Conservation (phyloP, 352 stramenopile genomes). For the Hyaloperonospora brassicae region DNA sequence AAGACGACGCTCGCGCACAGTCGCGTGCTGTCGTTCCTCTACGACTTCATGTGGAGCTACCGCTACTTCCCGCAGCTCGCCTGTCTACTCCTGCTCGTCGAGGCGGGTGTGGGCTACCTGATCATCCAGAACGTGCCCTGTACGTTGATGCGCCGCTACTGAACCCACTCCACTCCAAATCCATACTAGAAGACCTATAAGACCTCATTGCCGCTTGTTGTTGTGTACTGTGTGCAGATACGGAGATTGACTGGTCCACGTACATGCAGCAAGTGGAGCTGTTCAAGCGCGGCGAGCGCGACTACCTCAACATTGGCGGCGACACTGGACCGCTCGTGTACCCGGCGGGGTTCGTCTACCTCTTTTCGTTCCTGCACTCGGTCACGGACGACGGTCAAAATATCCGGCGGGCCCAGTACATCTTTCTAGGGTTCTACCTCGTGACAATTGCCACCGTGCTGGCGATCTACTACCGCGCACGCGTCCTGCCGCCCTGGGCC, state of each 20-base stretch:
- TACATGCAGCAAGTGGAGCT: constrained; percentile 98
- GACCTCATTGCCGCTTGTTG: not conserved
- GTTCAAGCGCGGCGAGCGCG: constrained; percentile 89
- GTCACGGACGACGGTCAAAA: constrained; percentile 84
- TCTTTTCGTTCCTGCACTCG: constrained; percentile 91
- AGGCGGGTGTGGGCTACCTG: constrained; percentile 55
- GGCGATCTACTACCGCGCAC: constrained; percentile 79
- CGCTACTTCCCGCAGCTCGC: constrained; percentile 71
- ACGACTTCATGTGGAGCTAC: constrained; percentile 85
- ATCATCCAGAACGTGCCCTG: constrained; percentile 80
- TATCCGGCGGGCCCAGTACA: constrained; percentile 86
- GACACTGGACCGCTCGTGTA: constrained; percentile 97
- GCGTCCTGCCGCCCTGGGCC: constrained; percentile 78
- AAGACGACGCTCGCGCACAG: constrained; percentile 70
- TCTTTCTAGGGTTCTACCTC: constrained; percentile 95
- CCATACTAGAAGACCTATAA: too few relatives aligned
- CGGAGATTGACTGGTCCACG: constrained; percentile 98
- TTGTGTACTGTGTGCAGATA: constrained; percentile 56
- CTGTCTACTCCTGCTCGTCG: constrained; percentile 40
- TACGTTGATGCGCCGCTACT: constrained; percentile 19
- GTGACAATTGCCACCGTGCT: constrained; percentile 83
- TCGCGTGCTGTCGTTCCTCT: constrained; percentile 60
- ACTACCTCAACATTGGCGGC: constrained; percentile 94
- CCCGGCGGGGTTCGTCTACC: constrained; percentile 95
- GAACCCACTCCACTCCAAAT: not conserved